phyloP scores from a whole-genome alignment of 129 eudicot species.

The Tanacetum coccineum region DNA sequence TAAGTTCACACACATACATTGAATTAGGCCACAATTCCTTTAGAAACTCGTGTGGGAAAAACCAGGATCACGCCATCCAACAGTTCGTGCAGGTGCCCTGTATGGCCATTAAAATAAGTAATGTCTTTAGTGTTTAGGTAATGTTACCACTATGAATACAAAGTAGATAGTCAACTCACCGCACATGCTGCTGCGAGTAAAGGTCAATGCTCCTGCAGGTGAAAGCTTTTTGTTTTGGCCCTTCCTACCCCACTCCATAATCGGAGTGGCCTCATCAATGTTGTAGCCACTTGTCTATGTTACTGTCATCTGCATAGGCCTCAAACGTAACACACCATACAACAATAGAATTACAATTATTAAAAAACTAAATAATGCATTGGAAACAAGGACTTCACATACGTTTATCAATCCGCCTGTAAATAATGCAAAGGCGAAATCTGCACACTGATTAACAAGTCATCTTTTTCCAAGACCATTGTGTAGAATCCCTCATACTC shows the following conservation, averaged over 20 bases:
- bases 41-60: conserved; percentile 40
- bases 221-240: conserved; percentile 36
- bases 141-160: neutral
- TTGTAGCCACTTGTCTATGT: conserved; percentile 97
- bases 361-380: neutral
- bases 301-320: conserved; percentile 64
- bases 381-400: conserved; percentile 12
- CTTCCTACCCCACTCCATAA: conserved; percentile 68
- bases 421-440: conserved; percentile 76
- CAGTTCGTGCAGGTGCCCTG: conserved; percentile 46
- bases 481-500: conserved; percentile 78
- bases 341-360: neutral
- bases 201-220: conserved; percentile 85
- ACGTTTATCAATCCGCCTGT: conserved; percentile 71
- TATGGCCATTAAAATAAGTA: neutral
- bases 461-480: conserved; percentile 84
- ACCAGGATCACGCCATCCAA: conserved; percentile 60
- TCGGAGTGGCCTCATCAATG: conserved; percentile 72
- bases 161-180: conserved; percentile 39
- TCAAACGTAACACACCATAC: neutral
- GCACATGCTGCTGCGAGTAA: conserved; percentile 61
- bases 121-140: neutral
- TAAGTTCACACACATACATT: conserved; percentile 10
- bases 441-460: conserved; percentile 77
- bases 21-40: conserved; percentile 51